Evolutionary conservation across 495 filamentous ascomycete species (phyloP), one percentile per base, ranked within the genome.

Genomic region (Neurospora africana): DNA sequence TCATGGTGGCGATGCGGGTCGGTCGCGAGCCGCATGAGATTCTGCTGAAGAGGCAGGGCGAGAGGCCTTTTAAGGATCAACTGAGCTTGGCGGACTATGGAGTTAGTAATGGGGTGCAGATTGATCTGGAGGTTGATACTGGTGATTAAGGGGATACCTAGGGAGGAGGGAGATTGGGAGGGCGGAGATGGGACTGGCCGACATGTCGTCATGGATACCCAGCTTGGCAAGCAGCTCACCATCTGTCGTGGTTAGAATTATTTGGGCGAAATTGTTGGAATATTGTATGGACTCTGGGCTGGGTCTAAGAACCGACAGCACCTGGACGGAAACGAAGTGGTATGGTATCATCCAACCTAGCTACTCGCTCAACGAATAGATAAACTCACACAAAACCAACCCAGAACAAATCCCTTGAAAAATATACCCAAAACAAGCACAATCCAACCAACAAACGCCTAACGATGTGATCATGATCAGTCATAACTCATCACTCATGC

Each of bases 11-110:
- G 4, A 92, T 92, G 70, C 86, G 89, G 43, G 94, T 98, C 73
- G 94, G 94, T 3, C 89, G 94, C 37, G 89, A 94, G 76, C 91
- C 93, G 65, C 92, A 95, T 76, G 93, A 97, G 82, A 97, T 98
- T 72, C 83, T 97, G 78, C 81, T 98, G 71, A 97, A 96, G 86
- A 84, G 94, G 75, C 94, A 98, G 82, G 92, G 93, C 10, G 92
- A 97, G 83, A 79, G 93, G 73, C 94, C 94, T 23, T 97, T 98
- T 79, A 96, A 96, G 84, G 94, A 97, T 78, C 85, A 89, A 69
- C 85, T 98, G 69, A 94, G 89, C 61, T 81, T 97, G 75, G 92
- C 89, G 76, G 94, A 97, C 83, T 98, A 97, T 84, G 92, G 92
- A 44, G 87, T 98, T 75, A 91, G 90, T 79, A 93, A 92, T 81